Conservation (phyloP, 164 flowering plant genomes). For the Annona cherimola region DNA sequence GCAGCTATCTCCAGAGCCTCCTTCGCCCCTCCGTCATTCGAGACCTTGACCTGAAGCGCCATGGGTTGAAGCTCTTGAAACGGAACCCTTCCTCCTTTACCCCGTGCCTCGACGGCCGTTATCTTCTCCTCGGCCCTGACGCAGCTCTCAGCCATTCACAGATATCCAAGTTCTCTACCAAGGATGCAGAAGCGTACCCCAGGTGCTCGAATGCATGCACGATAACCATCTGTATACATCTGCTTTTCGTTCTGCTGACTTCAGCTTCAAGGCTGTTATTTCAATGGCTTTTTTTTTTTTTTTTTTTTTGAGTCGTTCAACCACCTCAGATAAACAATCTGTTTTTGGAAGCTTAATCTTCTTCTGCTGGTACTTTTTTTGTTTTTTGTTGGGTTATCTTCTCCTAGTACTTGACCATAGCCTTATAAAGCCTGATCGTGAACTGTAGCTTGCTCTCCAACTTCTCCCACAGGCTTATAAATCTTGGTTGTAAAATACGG, state of each 20-base stretch:
- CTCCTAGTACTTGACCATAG: too few relatives aligned
- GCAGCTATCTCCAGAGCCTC: conserved; percentile 96
- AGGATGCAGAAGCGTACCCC: conserved; percentile 79
- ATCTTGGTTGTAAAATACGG: background rate
- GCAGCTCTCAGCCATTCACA: conserved; percentile 55
- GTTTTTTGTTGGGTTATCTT: too few relatives aligned
- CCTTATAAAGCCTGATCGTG: too few relatives aligned
- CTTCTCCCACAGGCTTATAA: too few relatives aligned
- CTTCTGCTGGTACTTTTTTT: too few relatives aligned
- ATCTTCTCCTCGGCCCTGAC: conserved; percentile 76
- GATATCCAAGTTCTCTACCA: conserved; percentile 79
- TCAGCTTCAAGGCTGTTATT: background rate
- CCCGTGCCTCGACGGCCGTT: conserved; percentile 83
- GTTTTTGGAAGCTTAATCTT: background rate
- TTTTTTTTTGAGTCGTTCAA: background rate
- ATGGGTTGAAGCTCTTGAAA: conserved; percentile 81
- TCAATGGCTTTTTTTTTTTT: background rate
- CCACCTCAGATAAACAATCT: background rate
- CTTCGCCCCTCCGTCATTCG: conserved; percentile 87
- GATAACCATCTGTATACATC: background rate
- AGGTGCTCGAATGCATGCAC: conserved; percentile 30
- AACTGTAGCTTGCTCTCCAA: too few relatives aligned
- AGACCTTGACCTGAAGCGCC: conserved; percentile 68
- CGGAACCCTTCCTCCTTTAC: conserved; percentile 91
- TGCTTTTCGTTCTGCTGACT: background rate